Evolutionary conservation across 1,284 basidiomycete genomes (phyloP).

Genomic region (Malassezia restricta): DNA sequence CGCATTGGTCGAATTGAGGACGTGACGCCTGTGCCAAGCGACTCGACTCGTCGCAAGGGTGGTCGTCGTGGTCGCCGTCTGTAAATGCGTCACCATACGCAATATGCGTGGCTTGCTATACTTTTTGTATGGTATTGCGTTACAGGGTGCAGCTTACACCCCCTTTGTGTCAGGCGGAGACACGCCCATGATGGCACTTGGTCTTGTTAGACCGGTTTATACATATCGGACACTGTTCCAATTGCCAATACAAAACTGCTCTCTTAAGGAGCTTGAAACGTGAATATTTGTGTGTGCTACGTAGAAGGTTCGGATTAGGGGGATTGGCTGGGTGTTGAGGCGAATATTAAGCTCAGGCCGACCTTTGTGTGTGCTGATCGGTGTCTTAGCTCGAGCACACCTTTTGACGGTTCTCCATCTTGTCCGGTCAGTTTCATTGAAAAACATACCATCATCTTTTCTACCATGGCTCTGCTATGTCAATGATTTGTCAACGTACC

Average conservation of each 20-base stretch:
- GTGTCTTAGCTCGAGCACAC: slow-evolving; percentile 50
- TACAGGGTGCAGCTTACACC: neutral
- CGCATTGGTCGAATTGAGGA: slow-evolving; percentile 84
- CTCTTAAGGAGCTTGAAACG: slow-evolving; percentile 15
- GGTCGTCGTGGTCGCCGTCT: slow-evolving; percentile 99
- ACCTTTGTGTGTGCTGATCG: too few relatives aligned
- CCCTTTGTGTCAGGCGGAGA: neutral
- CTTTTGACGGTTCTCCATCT: slow-evolving; percentile 98
- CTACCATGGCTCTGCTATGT: slow-evolving; percentile 72
- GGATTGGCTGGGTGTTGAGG: too few relatives aligned
- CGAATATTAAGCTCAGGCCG: too few relatives aligned
- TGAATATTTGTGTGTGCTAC: slow-evolving; percentile 6
- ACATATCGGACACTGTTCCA: slow-evolving; percentile 9
- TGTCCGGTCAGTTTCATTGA: neutral
- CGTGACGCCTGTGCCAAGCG: slow-evolving; percentile 91
- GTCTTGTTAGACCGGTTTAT: neutral
- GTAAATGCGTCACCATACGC: slow-evolving; percentile 35
- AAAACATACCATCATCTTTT: slow-evolving; percentile 94
- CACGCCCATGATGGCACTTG: neutral
- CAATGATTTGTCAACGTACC: slow-evolving; percentile 50
- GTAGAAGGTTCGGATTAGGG: too few relatives aligned
- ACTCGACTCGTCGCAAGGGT: slow-evolving; percentile 97
- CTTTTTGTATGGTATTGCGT: neutral
- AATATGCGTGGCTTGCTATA: neutral
- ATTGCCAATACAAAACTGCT: slow-evolving; percentile 15